Conservation (phyloP, 1,284 basidiomycete species). For the Moniliophthora roreri region DNA sequence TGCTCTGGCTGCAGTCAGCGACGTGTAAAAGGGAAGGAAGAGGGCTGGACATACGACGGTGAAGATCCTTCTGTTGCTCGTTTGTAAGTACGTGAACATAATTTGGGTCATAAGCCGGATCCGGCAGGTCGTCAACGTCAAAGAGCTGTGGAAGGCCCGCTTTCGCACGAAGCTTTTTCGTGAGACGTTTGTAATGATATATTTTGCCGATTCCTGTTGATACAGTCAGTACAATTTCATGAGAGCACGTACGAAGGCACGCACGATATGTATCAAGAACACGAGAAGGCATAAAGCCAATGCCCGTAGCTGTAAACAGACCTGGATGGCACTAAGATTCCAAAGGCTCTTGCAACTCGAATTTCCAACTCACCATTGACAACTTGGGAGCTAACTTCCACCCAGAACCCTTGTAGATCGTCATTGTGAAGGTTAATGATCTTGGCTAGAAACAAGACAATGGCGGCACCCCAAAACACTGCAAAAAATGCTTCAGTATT, state of each 20-base stretch:
- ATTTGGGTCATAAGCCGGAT: constrained; percentile 71
- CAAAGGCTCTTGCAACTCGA: constrained; percentile 13
- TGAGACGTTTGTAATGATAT: constrained; percentile 68
- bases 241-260: constrained; percentile 23
- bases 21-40: constrained; percentile 2
- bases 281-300: constrained; percentile 74
- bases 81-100: constrained; percentile 76
- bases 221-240: background rate
- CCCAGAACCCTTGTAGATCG: constrained; percentile 67
- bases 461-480: constrained; percentile 79
- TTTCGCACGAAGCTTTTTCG: constrained; percentile 53
- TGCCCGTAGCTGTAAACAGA: constrained; percentile 79
- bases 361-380: constrained; percentile 54
- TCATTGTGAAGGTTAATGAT: constrained; percentile 70
- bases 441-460: constrained; percentile 74
- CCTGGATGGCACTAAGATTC: constrained; percentile 33
- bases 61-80: constrained; percentile 67
- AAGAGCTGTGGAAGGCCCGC: constrained; percentile 67
- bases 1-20: constrained; percentile 47
- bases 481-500: constrained; percentile 1
- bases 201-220: constrained; percentile 69
- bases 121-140: constrained; percentile 77
- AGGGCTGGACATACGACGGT: constrained; percentile 52
- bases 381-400: constrained; percentile 79
- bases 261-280: constrained; percentile 77